Conservation (phyloP, 1,284 basidiomycete genomes). For the Cutaneotrichosporon sp. region DNA sequence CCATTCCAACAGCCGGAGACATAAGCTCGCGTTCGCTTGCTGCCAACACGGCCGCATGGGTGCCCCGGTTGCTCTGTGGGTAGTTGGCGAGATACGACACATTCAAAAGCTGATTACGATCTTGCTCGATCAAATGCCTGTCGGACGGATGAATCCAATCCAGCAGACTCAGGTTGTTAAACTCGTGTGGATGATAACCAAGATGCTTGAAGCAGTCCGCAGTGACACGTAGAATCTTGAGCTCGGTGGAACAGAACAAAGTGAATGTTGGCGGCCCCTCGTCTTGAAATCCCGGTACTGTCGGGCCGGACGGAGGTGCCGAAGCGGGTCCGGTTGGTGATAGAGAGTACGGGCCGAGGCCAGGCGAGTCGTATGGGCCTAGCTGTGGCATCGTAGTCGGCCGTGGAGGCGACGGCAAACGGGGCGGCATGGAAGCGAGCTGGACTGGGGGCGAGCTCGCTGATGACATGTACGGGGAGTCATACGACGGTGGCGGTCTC, state of each 20-base stretch:
- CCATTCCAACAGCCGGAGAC: slow-evolving; percentile 41
- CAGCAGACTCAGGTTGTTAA: slow-evolving; percentile 34
- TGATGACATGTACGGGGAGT: slow-evolving; percentile 16
- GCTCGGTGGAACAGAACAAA: slow-evolving; percentile 38
- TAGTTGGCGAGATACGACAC: slow-evolving; percentile 23
- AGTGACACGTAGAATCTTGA: slow-evolving; percentile 37
- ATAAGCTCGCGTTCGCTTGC: slow-evolving; percentile 32
- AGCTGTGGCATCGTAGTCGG: neutral
- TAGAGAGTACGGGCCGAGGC: neutral
- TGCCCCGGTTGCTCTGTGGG: slow-evolving; percentile 26
- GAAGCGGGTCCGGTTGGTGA: neutral
- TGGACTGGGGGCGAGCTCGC: slow-evolving; percentile 6
- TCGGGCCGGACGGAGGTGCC: neutral
- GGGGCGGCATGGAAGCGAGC: neutral
- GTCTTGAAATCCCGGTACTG: neutral
- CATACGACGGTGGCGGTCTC: slow-evolving; percentile 24
- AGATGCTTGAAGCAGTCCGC: slow-evolving; percentile 26
- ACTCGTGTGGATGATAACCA: slow-evolving; percentile 41
- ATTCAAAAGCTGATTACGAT: slow-evolving; percentile 26
- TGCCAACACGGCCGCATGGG: slow-evolving; percentile 28
- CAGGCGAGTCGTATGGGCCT: slow-evolving; percentile 1
- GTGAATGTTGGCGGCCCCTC: slow-evolving; percentile 22
- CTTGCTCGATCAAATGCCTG: slow-evolving; percentile 28
- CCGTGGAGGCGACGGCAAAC: slow-evolving; percentile 10
- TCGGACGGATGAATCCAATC: slow-evolving; percentile 41